Evolutionary conservation across 805 yeast species (phyloP).

Genomic region (Teunomyces gatunensis): DNA sequence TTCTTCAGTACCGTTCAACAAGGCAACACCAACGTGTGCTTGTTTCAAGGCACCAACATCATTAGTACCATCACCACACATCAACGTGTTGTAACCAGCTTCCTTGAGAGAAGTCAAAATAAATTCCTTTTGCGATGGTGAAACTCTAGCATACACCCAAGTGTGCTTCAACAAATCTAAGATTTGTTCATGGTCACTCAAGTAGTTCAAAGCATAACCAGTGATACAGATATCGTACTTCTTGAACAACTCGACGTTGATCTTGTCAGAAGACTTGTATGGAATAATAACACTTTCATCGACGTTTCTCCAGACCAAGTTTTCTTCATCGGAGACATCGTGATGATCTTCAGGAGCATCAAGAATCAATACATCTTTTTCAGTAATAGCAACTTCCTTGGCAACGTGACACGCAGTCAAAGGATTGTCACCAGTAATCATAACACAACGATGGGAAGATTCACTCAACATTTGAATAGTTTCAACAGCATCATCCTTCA

Average conservation of each 20-base stretch:
- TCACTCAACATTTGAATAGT: slow-evolving; percentile 90
- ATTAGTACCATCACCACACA: slow-evolving; percentile 99
- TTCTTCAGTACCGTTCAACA: slow-evolving; percentile 94
- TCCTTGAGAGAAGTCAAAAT: slow-evolving; percentile 79
- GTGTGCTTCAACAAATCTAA: slow-evolving; percentile 76
- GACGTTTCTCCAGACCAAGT: slow-evolving; percentile 81
- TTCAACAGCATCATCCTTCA: slow-evolving; percentile 89
- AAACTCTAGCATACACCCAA: slow-evolving; percentile 97
- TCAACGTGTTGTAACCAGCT: slow-evolving; percentile 87
- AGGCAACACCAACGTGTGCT: slow-evolving; percentile 98
- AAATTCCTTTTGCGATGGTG: slow-evolving; percentile 93
- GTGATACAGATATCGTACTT: slow-evolving; percentile 86
- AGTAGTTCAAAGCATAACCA: slow-evolving; percentile 78
- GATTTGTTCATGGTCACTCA: slow-evolving; percentile 67
- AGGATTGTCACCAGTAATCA: slow-evolving; percentile 99
- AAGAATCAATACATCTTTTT: slow-evolving; percentile 77
- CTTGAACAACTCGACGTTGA: slow-evolving; percentile 57
- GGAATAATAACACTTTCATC: slow-evolving; percentile 72
- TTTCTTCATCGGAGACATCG: slow-evolving; percentile 42
- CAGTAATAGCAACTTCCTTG: slow-evolving; percentile 83
- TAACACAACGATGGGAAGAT: slow-evolving; percentile 90
- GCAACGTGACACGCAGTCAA: slow-evolving; percentile 98
- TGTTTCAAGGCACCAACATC: slow-evolving; percentile 99
- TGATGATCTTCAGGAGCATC: slow-evolving; percentile 79
- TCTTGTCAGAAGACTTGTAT: slow-evolving; percentile 54